These are phyloP conservation scores for Ophiocordyceps robertsii DNA, from an alignment of 2,329 filamentous ascomycete genomes.

Conservation along the genomic window DNA sequence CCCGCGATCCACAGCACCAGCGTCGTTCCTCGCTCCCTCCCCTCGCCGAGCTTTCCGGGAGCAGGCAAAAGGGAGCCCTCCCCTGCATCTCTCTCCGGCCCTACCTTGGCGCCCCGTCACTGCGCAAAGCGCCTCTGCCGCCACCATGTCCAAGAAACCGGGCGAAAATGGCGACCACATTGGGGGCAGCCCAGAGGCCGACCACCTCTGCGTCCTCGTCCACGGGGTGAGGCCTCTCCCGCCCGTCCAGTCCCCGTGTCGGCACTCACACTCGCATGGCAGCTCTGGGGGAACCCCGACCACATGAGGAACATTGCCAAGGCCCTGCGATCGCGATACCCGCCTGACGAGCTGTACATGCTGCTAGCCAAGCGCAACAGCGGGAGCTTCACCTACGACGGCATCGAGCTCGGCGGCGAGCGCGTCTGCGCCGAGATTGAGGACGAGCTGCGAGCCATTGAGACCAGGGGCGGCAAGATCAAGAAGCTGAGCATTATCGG, in stretches of 20 bases:
- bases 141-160: background rate
- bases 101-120: background rate
- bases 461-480: conserved; percentile 53
- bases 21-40: background rate
- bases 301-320: conserved; percentile 59
- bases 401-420: conserved; percentile 55
- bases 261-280: conserved; percentile 3
- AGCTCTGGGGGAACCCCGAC: conserved; percentile 68
- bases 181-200: conserved; percentile 39
- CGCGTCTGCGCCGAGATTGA: conserved; percentile 55
- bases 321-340: conserved; percentile 45
- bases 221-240: conserved; percentile 47
- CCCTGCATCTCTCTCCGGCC: background rate
- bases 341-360: conserved; percentile 53
- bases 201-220: conserved; percentile 65
- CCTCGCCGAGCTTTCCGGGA: background rate
- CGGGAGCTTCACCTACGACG: conserved; percentile 59
- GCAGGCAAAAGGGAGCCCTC: background rate
- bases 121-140: background rate
- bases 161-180: conserved; percentile 16
- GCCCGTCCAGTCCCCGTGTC: conserved; percentile 1
- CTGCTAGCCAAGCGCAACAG: conserved; percentile 60
- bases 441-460: conserved; percentile 43
- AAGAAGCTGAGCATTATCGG: conserved; percentile 76
- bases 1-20: background rate